Percentiles rank a stretch among this genome's conserved stretches.
phyloP scores from a whole-genome alignment of 768 basidiomycete genomes.

The Lentinula edodes region DNA sequence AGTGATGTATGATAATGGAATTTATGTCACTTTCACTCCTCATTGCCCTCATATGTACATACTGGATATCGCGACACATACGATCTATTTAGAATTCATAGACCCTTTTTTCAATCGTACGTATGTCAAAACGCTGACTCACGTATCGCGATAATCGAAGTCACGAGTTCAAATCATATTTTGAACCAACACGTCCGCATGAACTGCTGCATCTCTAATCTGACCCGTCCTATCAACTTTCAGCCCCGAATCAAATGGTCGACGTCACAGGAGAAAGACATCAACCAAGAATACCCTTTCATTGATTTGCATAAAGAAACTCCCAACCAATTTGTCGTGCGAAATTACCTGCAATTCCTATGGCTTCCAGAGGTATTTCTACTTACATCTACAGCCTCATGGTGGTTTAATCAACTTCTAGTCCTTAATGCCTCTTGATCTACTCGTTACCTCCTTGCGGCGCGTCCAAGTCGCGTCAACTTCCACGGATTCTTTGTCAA shows the following conservation, averaged over 20 bases:
- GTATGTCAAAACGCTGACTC: too few relatives aligned
- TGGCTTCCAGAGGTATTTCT: conserved; percentile 68
- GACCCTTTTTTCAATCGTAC: too few relatives aligned
- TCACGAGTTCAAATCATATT: too few relatives aligned
- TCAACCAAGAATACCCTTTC: conserved; percentile 55
- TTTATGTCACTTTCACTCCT: neutral
- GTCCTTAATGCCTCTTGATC: conserved; percentile 66
- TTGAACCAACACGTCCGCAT: too few relatives aligned
- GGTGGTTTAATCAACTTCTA: conserved; percentile 18
- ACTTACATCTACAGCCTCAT: neutral
- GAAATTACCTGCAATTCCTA: conserved; percentile 71
- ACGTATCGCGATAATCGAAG: too few relatives aligned
- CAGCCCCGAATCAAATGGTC: conserved; percentile 41
- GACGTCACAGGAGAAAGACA: conserved; percentile 48
- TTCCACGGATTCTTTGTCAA: conserved; percentile 14
- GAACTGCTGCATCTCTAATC: neutral
- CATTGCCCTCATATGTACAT: too few relatives aligned
- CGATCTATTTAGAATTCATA: too few relatives aligned
- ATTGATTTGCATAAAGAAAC: conserved; percentile 34
- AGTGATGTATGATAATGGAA: neutral
- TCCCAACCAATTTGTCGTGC: conserved; percentile 50
- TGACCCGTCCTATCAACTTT: neutral
- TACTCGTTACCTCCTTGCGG: conserved; percentile 50
- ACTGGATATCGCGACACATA: too few relatives aligned
- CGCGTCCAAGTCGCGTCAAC: conserved; percentile 38